Evolutionary conservation across 2,329 filamentous ascomycete genomes (phyloP).

Genomic region (Stagonosporopsis vannaccii): DNA sequence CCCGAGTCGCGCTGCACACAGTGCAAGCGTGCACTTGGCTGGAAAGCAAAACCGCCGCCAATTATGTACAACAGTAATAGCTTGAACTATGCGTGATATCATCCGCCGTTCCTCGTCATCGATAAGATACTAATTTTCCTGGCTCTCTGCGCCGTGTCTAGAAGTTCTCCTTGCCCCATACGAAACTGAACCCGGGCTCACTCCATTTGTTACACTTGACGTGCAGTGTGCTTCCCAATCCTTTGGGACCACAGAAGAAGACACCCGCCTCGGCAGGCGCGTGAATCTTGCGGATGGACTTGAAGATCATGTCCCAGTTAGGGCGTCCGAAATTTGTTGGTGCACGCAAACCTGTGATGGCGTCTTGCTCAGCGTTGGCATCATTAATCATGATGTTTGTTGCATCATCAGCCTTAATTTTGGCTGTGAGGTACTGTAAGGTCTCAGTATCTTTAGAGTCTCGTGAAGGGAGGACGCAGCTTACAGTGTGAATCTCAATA

Average conservation of each 20-base stretch:
- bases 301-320: slow-evolving; percentile 92
- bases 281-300: slow-evolving; percentile 77
- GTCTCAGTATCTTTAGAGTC: slow-evolving; percentile 19
- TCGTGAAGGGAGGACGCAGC: slow-evolving; percentile 19
- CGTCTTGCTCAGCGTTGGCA: slow-evolving; percentile 81
- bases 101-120: neutral
- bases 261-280: slow-evolving; percentile 52
- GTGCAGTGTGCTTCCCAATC: slow-evolving; percentile 76
- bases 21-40: slow-evolving; percentile 1
- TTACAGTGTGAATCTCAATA: slow-evolving; percentile 83
- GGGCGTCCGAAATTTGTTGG: slow-evolving; percentile 87
- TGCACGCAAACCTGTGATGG: slow-evolving; percentile 81
- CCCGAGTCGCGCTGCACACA: slow-evolving; percentile 6
- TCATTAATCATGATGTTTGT: slow-evolving; percentile 95
- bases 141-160: slow-evolving; percentile 44
- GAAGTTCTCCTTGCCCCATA: slow-evolving; percentile 75
- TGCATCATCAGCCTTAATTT: slow-evolving; percentile 84
- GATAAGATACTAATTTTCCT: neutral
- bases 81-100: slow-evolving; percentile 8
- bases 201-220: slow-evolving; percentile 89
- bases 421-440: slow-evolving; percentile 76
- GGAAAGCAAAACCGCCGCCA: slow-evolving; percentile 3
- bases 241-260: slow-evolving; percentile 85
- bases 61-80: slow-evolving; percentile 16
- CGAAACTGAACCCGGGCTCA: slow-evolving; percentile 75